These are phyloP conservation scores for Marasmius tenuissimus DNA, from an alignment of 1,284 basidiomycete genomes.

Conservation along the genomic window DNA sequence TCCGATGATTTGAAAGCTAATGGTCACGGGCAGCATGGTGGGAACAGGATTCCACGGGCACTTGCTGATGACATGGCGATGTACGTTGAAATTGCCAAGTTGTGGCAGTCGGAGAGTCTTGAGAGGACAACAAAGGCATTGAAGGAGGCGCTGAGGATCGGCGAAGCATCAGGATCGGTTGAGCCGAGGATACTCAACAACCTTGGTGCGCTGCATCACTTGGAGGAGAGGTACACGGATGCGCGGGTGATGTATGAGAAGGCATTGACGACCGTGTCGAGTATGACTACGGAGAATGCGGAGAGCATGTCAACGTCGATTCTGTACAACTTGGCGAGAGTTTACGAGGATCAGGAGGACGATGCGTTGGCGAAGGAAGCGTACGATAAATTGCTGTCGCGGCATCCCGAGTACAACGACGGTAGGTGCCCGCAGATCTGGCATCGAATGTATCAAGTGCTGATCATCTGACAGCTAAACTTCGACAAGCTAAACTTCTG, in stretches of 20 bases:
- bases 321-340: constrained; percentile 85
- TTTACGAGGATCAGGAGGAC: constrained; percentile 83
- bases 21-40: constrained; percentile 27
- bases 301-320: constrained; percentile 80
- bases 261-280: constrained; percentile 59
- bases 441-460: constrained; percentile 4
- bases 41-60: constrained; percentile 45
- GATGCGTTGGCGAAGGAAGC: constrained; percentile 74
- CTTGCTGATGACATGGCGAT: constrained; percentile 80
- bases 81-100: constrained; percentile 81
- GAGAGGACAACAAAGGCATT: constrained; percentile 75
- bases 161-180: constrained; percentile 43
- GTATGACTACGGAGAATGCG: constrained; percentile 47
- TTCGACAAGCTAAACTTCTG: constrained; percentile 83
- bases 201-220: constrained; percentile 74
- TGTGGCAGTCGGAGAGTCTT: constrained; percentile 83
- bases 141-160: constrained; percentile 68
- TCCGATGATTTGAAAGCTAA: constrained; percentile 47
- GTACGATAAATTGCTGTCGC: constrained; percentile 79
- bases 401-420: constrained; percentile 93
- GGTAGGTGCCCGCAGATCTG: constrained; percentile 50
- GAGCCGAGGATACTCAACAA: constrained; percentile 83
- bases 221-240: constrained; percentile 63
- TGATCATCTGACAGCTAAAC: constrained; percentile 64
- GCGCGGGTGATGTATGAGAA: constrained; percentile 65